Evolutionary conservation across 148 eudicot genomes (phyloP), one percentile per base, ranked within the genome.

Genomic region (Camellia japonica): DNA sequence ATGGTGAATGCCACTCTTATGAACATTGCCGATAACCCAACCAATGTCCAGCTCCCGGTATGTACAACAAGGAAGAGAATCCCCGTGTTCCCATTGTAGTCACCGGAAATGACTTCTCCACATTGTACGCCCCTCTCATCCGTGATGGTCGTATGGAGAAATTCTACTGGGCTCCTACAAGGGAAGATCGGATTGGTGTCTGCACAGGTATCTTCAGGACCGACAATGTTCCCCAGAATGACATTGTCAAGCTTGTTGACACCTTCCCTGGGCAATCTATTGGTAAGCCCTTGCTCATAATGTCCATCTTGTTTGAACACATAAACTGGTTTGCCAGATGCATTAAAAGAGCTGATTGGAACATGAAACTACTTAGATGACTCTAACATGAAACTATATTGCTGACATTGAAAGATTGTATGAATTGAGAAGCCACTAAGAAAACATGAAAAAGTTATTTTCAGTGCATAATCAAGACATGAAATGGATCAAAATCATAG

Each of bases 111-210:
- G 89, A 87, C 54, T 87, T 87, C 80, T 87, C 89, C 15, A 87
- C 87, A 23, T 46, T 86, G 81, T 86, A 86, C 15, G 88, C 88
- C 2, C 88, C 88, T 49, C 88, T 86, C 5, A 86, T 86, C 70
- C 86, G 88, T 52, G 88, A 86, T 79, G 88, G 88, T 7, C 86
- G 88, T 46, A 86, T 86, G 88, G 88, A 86, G 70, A 86, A 86
- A 60, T 86, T 86, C 86, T 86, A 86, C 79, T 86, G 88, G 88
- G 88, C 88, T 54, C 88, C 88, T 60, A 86, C 84, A 4, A 55
- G 88, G 69, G 88, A 86, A 56, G 88, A 86, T 65, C 78, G 88
- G 44, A 81, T 86, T 58, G 88, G 88, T 44, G 86, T 86, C 30
- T 86, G 88, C 79, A 81, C 74, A 1, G 88, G 88, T 67, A 86